Percentiles rank a stretch among this genome's conserved stretches.
Evolutionary conservation across 768 basidiomycete genomes (phyloP).

Genomic region (Pleurotus djamor): DNA sequence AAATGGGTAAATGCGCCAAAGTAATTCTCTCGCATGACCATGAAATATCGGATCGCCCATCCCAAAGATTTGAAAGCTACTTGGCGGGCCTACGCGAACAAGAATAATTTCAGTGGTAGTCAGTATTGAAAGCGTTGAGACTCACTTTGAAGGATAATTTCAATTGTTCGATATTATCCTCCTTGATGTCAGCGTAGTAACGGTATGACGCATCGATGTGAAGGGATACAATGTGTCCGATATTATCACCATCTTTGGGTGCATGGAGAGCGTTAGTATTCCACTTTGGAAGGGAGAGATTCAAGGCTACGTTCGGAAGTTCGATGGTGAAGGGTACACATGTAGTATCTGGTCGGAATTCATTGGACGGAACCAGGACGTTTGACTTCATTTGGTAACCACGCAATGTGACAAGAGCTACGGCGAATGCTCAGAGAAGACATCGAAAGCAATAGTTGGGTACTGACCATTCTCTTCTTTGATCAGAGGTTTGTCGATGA

Average conservation of each 20-base stretch:
- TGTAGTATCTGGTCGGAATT: conserved; percentile 69
- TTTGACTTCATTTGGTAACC: conserved; percentile 54
- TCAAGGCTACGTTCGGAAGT: conserved; percentile 52
- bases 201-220: conserved; percentile 68
- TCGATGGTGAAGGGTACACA: conserved; percentile 64
- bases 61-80: conserved; percentile 72
- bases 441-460: not conserved
- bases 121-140: not conserved
- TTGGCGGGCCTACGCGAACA: conserved; percentile 41
- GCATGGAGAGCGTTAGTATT: conserved; percentile 78
- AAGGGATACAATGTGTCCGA: conserved; percentile 60
- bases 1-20: conserved; percentile 94
- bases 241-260: conserved; percentile 52
- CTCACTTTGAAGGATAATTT: conserved; percentile 60
- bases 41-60: conserved; percentile 87
- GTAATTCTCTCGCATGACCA: conserved; percentile 92
- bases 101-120: not conserved
- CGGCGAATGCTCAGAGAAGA: not conserved
- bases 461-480: conserved; percentile 80
- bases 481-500: conserved; percentile 85
- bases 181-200: conserved; percentile 64
- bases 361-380: conserved; percentile 63
- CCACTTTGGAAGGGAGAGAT: conserved; percentile 82
- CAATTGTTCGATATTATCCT: conserved; percentile 78
- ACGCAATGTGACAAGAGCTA: conserved; percentile 71